Evolutionary conservation across 345 rosid species (phyloP), one percentile per base, ranked within the genome.

Genomic region (Hevea brasiliensis): DNA sequence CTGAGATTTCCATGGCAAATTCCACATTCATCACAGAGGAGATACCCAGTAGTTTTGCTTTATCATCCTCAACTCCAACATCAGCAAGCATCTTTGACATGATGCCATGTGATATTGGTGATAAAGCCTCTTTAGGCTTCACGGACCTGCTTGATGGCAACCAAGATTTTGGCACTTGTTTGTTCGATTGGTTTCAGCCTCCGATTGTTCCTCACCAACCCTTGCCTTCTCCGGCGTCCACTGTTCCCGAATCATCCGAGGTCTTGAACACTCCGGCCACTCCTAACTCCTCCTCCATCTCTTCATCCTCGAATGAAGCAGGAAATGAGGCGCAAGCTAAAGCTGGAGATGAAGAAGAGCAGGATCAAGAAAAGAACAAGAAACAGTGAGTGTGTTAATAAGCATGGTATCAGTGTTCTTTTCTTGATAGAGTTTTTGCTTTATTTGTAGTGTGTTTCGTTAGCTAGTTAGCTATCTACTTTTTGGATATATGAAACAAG

Each of bases 201-300:
- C 71, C 76, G 18, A 35, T 74, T 69, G 48, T 73, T 47, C 71
- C 80, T 74, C 11, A 32, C 37, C 80, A 73, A 55, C 81, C 79
- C 27, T 55, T 83, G 32, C 79, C 84, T 5, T 81, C 90, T 6
- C 86, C 88, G 81, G 79, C 76, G 7, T 70, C 88, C 55, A 72
- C 73, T 18, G 83, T 79, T 63, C 78, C 71, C 26, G 95, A 87
- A 72, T 86, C 91, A 15, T 88, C 96, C 6, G 99, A 95, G 84
- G 97, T 91, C 26, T 68, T 87, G 67, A 91, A 85, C 79, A 74
- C 81, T 71, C 96, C 97, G 15, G 76, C 93, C 23, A 90, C 99
- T 40, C 96, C 97, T 7, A 89, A 92, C 86, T 95, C 99, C 7
- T 84, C 92, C 2, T 92, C 96, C 37, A 73, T 89, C 77, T 95